Evolutionary conservation across 441 rosid genomes (phyloP).

Genomic region (Iberis amara): DNA sequence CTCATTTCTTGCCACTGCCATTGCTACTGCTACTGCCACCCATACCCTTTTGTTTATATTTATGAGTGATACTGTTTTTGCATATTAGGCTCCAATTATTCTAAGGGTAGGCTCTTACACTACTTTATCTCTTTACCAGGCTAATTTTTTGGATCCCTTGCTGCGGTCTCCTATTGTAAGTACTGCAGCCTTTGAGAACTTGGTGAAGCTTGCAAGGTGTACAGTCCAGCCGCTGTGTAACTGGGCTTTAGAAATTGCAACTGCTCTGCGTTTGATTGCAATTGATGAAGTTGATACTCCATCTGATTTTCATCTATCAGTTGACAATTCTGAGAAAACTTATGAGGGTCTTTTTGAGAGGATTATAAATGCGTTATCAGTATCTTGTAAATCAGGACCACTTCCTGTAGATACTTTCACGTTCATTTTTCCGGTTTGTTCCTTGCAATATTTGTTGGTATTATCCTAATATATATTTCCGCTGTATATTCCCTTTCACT

Average conservation of each 20-base stretch:
- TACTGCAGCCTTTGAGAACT: conserved; percentile 72
- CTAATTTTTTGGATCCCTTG: conserved; percentile 80
- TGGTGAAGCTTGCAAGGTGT: conserved; percentile 86
- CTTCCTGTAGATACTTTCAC: conserved; percentile 94
- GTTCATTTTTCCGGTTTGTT: conserved; percentile 86
- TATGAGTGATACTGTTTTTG: conserved; percentile 4
- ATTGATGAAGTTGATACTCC: conserved; percentile 52
- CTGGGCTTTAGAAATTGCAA: conserved; percentile 95
- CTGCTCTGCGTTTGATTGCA: conserved; percentile 77
- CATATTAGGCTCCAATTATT: conserved; percentile 10
- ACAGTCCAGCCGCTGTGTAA: conserved; percentile 79
- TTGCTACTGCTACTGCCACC: neutral
- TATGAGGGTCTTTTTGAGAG: conserved; percentile 75
- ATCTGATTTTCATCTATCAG: conserved; percentile 46
- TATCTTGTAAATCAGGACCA: conserved; percentile 86
- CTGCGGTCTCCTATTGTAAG: conserved; percentile 76
- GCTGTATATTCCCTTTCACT: conserved; percentile 15
- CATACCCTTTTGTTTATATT: neutral
- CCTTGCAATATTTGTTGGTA: conserved; percentile 10
- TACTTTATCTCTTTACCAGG: conserved; percentile 42
- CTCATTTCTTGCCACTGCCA: conserved; percentile 4
- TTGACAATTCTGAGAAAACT: conserved; percentile 49
- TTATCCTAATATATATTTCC: neutral
- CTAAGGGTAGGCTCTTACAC: conserved; percentile 14
- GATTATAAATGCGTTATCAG: conserved; percentile 60